Percentiles rank a stretch among this genome's conserved stretches.
phyloP scores from a whole-genome alignment of 1,284 basidiomycete genomes.

The Leucoagaricus sp. region DNA sequence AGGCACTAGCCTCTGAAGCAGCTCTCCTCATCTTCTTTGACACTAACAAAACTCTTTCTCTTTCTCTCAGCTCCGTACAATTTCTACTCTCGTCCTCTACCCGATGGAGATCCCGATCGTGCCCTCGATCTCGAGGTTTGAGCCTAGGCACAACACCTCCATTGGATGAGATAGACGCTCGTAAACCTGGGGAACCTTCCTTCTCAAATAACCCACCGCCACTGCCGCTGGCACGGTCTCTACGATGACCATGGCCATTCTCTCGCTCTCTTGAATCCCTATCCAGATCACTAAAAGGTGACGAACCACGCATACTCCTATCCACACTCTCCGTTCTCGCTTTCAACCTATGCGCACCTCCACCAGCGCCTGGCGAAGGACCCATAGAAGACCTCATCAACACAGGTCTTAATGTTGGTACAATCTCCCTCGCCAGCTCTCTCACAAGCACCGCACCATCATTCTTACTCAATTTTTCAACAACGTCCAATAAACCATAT shows the following conservation, averaged over 20 bases:
- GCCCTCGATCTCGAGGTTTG: constrained; percentile 26
- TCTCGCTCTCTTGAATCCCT: background rate
- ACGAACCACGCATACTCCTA: constrained; percentile 2
- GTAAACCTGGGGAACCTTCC: constrained; percentile 5
- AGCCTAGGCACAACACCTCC: constrained; percentile 17
- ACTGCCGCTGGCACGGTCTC: background rate
- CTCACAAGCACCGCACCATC: constrained; percentile 91
- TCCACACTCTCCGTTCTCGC: constrained; percentile 9
- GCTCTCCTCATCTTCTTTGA: constrained; percentile 67
- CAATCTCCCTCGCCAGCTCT: constrained; percentile 82
- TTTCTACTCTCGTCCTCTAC: constrained; percentile 36
- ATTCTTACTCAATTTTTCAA: constrained; percentile 71
- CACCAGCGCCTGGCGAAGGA: background rate
- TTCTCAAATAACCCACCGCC: background rate
- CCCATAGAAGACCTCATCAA: constrained; percentile 33
- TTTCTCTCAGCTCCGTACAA: constrained; percentile 17
- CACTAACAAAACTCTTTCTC: constrained; percentile 47
- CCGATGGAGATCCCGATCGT: background rate
- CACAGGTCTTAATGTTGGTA: constrained; percentile 70
- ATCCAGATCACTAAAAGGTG: background rate
- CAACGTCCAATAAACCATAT: constrained; percentile 77
- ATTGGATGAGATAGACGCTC: constrained; percentile 2
- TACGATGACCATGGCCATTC: background rate
- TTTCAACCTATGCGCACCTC: constrained; percentile 40
- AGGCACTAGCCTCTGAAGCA: constrained; percentile 64